Conservation (phyloP, 352 stramenopile species). For the Phytopythium boreale region DNA sequence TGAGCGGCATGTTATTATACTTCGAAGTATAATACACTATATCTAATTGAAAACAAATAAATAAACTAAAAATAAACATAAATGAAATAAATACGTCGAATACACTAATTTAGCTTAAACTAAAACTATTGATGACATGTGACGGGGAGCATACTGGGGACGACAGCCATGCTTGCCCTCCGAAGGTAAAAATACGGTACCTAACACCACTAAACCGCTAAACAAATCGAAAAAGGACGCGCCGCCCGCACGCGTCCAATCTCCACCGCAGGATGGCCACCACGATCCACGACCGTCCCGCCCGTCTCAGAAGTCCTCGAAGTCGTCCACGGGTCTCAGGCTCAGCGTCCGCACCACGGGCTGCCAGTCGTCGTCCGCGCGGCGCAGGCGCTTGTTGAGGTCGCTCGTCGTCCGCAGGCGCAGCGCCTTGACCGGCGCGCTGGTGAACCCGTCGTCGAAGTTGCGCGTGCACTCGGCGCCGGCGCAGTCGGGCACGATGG, state of each 20-base stretch:
- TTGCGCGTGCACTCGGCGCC: constrained; percentile 72
- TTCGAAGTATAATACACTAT: too few relatives aligned
- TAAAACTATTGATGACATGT: neutral
- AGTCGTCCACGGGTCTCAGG: constrained; percentile 1
- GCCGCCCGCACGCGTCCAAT: neutral
- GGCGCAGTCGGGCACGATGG: constrained; percentile 55
- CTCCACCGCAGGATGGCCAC: too few relatives aligned
- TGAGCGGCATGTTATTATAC: too few relatives aligned
- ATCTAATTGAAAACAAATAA: neutral
- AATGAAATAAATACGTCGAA: constrained; percentile 2
- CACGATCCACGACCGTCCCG: too few relatives aligned
- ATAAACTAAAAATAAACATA: neutral
- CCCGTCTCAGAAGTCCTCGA: constrained; percentile 4
- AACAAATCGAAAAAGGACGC: neutral
- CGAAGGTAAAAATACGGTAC: too few relatives aligned
- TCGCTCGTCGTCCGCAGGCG: constrained; percentile 22
- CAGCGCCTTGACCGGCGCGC: constrained; percentile 47
- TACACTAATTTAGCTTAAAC: neutral
- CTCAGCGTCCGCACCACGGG: constrained; percentile 1
- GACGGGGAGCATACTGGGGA: neutral
- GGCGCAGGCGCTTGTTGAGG: constrained; percentile 31
- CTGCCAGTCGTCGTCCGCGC: constrained; percentile 14
- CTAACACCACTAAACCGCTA: neutral
- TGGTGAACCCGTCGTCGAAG: constrained; percentile 86
- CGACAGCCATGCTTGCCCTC: too few relatives aligned